Evolutionary conservation across 2,329 filamentous ascomycete species (phyloP).

Genomic region (Xylaria sp.): DNA sequence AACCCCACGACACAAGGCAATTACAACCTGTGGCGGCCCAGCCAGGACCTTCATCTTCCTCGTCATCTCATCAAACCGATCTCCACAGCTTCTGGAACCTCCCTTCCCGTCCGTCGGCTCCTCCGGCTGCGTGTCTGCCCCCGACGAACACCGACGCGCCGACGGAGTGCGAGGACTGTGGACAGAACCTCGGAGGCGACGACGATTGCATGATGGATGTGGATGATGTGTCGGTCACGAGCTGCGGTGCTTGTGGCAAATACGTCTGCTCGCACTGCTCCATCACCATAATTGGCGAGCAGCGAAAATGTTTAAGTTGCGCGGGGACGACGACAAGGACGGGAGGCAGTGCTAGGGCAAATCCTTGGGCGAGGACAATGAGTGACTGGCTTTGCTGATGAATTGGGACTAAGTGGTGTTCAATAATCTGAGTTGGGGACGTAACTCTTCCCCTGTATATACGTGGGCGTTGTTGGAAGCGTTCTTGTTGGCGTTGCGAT

Average conservation of each 20-base stretch:
- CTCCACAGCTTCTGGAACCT: conserved; percentile 72
- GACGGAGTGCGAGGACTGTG: conserved; percentile 66
- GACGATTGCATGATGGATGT: conserved; percentile 46
- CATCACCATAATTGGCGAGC: conserved; percentile 65
- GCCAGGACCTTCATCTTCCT: conserved; percentile 11
- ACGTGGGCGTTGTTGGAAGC: neutral
- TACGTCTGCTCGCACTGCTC: conserved; percentile 69
- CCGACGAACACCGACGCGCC: conserved; percentile 41
- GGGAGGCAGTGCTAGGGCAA: conserved; percentile 6
- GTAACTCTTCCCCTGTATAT: neutral
- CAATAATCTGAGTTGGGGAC: neutral
- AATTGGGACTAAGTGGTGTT: neutral
- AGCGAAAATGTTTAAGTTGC: conserved; percentile 64
- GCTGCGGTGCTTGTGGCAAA: conserved; percentile 63
- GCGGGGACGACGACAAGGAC: conserved; percentile 52
- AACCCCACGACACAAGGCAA: conserved; percentile 29
- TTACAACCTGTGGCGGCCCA: conserved; percentile 30
- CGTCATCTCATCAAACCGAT: conserved; percentile 57
- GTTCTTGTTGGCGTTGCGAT: neutral
- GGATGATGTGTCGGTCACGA: conserved; percentile 52
- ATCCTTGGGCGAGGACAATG: conserved; percentile 27
- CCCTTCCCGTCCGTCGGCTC: conserved; percentile 51
- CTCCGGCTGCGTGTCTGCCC: conserved; percentile 41
- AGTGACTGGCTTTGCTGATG: conserved; percentile 33
- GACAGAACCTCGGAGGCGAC: conserved; percentile 44